A percentile compares a stretch with the other conserved stretches of the same genome.
phyloP scores from a whole-genome alignment of 495 filamentous ascomycete species.

The Bathelium albidoporum region DNA sequence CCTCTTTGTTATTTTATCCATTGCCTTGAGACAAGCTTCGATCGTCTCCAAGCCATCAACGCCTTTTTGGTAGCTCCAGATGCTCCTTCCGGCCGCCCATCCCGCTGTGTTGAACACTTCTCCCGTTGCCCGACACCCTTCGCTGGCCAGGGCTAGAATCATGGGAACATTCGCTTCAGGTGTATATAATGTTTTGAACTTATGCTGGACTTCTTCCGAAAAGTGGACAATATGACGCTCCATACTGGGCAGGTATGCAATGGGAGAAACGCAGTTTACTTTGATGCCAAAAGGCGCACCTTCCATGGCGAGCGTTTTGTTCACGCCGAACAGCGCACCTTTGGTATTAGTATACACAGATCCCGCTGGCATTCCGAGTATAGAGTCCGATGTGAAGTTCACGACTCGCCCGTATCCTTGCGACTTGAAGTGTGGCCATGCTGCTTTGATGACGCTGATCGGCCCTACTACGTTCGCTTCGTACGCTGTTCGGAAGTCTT shows the following conservation, averaged over 20 bases:
- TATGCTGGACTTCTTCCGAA: background rate
- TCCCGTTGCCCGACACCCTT: background rate
- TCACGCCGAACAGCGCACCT: conserved; percentile 7
- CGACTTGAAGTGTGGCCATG: conserved; percentile 7
- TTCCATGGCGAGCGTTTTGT: conserved; percentile 6
- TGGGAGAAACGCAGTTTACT: conserved; percentile 9
- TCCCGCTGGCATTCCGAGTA: conserved; percentile 2
- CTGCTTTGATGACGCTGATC: conserved; percentile 1
- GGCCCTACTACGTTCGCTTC: conserved; percentile 1
- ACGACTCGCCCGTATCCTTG: conserved; percentile 7
- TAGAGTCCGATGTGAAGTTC: conserved; percentile 9
- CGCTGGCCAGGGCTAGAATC: conserved; percentile 7
- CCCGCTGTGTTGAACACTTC: background rate
- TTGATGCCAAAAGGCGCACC: conserved; percentile 4
- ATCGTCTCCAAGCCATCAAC: background rate
- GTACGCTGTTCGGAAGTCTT: background rate
- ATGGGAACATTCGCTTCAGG: conserved; percentile 8
- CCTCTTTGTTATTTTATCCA: background rate
- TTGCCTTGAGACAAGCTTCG: background rate
- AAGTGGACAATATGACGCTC: conserved; percentile 2
- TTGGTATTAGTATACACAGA: background rate
- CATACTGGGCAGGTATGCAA: conserved; percentile 5
- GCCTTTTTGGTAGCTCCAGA: background rate
- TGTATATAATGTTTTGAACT: background rate
- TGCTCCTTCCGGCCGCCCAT: background rate